A percentile compares a stretch with the other conserved stretches of the same genome.
These are phyloP conservation scores for Usnea hakonensis DNA, from an alignment of 495 filamentous ascomycete genomes.

Conservation along the genomic window DNA sequence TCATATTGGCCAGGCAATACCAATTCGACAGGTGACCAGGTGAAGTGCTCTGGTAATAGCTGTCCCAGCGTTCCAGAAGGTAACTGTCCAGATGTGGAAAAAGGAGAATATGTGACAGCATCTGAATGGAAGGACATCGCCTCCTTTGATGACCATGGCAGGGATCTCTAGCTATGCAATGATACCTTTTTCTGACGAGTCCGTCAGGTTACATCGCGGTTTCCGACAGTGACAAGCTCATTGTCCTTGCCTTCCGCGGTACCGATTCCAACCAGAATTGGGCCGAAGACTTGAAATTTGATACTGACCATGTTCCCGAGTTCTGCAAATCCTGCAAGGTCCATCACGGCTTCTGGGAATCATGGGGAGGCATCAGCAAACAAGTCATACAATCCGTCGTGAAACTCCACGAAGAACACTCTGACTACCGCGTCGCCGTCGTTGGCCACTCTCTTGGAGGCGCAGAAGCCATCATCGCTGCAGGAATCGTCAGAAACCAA, in stretches of 20 bases:
- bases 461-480: constrained; percentile 53
- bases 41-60: constrained; percentile 48
- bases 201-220: constrained; percentile 54
- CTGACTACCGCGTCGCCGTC: constrained; percentile 45
- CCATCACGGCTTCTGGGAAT: constrained; percentile 47
- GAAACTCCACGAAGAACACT: constrained; percentile 29
- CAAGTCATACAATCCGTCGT: constrained; percentile 34
- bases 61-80: constrained; percentile 52
- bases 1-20: constrained; percentile 56
- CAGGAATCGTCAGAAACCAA: constrained; percentile 49
- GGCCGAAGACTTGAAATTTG: constrained; percentile 51
- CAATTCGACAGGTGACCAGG: constrained; percentile 33
- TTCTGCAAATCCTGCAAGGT: constrained; percentile 44
- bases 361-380: constrained; percentile 39
- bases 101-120: constrained; percentile 38
- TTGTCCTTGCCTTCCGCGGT: constrained; percentile 65
- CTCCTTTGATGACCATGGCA: constrained; percentile 41
- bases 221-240: constrained; percentile 51
- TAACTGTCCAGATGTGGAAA: constrained; percentile 24
- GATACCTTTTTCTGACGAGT: background rate
- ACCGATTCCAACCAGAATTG: constrained; percentile 54
- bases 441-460: constrained; percentile 65
- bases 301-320: constrained; percentile 22
- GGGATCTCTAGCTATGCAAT: background rate
- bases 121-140: constrained; percentile 46